These are phyloP conservation scores for Cylindrotheca closterium DNA, from an alignment of 108 stramenopile species.

Conservation along the genomic window DNA sequence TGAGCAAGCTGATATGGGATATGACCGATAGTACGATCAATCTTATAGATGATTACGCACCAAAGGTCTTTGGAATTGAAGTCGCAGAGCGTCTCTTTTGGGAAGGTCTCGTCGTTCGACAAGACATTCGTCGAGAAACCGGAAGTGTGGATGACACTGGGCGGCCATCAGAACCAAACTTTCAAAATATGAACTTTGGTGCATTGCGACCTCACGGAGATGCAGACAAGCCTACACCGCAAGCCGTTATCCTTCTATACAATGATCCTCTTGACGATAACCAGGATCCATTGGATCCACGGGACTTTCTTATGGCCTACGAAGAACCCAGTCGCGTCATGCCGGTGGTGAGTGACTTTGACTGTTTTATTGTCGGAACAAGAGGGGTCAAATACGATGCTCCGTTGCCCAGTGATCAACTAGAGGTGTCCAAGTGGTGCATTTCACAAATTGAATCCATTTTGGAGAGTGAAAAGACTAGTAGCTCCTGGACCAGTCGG, in stretches of 20 bases:
- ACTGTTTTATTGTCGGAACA: slow-evolving; percentile 55
- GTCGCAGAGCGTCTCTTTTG: slow-evolving; percentile 52
- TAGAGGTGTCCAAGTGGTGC: slow-evolving; percentile 45
- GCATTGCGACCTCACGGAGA: slow-evolving; percentile 19
- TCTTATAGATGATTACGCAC: slow-evolving; percentile 3
- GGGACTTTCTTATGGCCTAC: slow-evolving; percentile 50
- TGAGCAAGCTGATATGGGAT: slow-evolving; percentile 18
- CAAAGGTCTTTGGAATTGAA: slow-evolving; percentile 39
- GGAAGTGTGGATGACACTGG: slow-evolving; percentile 48
- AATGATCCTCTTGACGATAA: background rate
- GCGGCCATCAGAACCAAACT: slow-evolving; percentile 40
- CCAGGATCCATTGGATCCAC: slow-evolving; percentile 42
- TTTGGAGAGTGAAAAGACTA: slow-evolving; percentile 17
- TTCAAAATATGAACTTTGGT: slow-evolving; percentile 59
- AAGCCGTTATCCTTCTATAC: slow-evolving; percentile 31
- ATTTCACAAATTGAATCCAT: slow-evolving; percentile 37
- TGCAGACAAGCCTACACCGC: background rate
- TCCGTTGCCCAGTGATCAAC: slow-evolving; percentile 50
- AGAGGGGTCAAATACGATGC: slow-evolving; percentile 48
- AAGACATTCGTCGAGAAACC: slow-evolving; percentile 30
- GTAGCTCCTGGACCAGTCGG: slow-evolving; percentile 30
- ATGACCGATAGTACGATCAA: slow-evolving; percentile 15
- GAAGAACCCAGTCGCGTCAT: slow-evolving; percentile 52
- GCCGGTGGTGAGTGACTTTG: slow-evolving; percentile 64
- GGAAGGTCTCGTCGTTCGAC: slow-evolving; percentile 49